A percentile compares a stretch with the other conserved stretches of the same genome.
These are phyloP conservation scores for Pseudocercospora fijiensis DNA, from an alignment of 2,329 filamentous ascomycete genomes.

Conservation along the genomic window DNA sequence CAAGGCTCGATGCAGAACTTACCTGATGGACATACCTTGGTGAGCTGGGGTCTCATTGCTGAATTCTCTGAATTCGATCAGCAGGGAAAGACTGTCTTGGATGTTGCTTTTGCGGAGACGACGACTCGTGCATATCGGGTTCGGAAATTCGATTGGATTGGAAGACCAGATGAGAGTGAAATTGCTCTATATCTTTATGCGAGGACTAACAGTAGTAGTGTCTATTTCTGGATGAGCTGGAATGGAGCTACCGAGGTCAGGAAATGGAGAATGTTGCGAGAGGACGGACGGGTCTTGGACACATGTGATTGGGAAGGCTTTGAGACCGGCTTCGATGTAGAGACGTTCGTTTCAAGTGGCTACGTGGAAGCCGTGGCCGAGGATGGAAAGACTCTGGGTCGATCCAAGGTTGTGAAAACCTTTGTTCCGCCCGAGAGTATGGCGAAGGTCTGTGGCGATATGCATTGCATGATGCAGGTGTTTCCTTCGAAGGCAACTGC, in stretches of 20 bases:
- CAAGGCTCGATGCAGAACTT: slow-evolving; percentile 41
- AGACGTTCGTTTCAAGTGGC: not conserved
- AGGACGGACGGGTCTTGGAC: not conserved
- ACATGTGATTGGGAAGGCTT: slow-evolving; percentile 8
- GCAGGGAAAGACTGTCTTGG: slow-evolving; percentile 25
- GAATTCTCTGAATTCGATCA: slow-evolving; percentile 14
- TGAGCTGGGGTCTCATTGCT: slow-evolving; percentile 18
- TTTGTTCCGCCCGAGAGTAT: slow-evolving; percentile 4
- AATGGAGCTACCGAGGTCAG: slow-evolving; percentile 43
- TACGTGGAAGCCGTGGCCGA: slow-evolving; percentile 9
- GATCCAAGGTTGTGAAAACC: slow-evolving; percentile 1
- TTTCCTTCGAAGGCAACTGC: not conserved
- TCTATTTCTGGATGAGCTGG: slow-evolving; percentile 34
- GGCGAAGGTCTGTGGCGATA: not conserved
- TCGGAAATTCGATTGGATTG: slow-evolving; percentile 4
- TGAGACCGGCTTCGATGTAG: slow-evolving; percentile 9
- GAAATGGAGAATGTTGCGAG: slow-evolving; percentile 29
- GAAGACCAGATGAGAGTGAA: not conserved
- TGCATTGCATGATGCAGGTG: not conserved
- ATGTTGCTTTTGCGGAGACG: slow-evolving; percentile 36
- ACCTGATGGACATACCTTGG: slow-evolving; percentile 37
- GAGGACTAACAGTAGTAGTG: not conserved
- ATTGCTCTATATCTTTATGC: slow-evolving; percentile 10
- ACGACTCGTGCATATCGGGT: slow-evolving; percentile 19
- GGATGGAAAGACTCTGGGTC: slow-evolving; percentile 7